Evolutionary conservation across 768 basidiomycete genomes (phyloP).

Genomic region (Harrya chromipes): DNA sequence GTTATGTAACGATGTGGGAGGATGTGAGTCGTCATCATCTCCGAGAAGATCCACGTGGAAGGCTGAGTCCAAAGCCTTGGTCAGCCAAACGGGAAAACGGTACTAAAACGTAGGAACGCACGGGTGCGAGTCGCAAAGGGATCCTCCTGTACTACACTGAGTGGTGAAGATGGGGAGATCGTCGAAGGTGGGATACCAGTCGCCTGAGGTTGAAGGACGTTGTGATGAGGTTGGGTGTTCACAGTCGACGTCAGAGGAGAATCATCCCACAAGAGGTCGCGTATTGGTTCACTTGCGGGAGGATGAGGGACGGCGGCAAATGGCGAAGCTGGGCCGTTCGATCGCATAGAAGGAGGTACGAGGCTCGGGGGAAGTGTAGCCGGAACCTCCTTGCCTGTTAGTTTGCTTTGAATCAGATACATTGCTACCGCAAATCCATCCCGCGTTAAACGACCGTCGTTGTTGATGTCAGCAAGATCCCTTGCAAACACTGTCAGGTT

Average conservation of each 20-base stretch:
- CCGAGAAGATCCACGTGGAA: slow-evolving; percentile 58
- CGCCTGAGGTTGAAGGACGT: slow-evolving; percentile 34
- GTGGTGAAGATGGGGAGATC: slow-evolving; percentile 28
- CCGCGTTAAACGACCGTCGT: slow-evolving; percentile 79
- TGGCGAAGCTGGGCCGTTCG: slow-evolving; percentile 30
- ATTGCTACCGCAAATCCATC: slow-evolving; percentile 96
- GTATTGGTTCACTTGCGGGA: slow-evolving; percentile 38
- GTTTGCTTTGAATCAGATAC: slow-evolving; percentile 85
- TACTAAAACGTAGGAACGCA: slow-evolving; percentile 7
- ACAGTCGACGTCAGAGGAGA: slow-evolving; percentile 41
- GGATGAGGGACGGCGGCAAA: slow-evolving; percentile 38
- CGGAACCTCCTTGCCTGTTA: slow-evolving; percentile 78
- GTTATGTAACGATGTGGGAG: slow-evolving; percentile 59
- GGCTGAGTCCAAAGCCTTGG: slow-evolving; percentile 9
- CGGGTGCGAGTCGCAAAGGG: slow-evolving; percentile 43
- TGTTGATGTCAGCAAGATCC: slow-evolving; percentile 91
- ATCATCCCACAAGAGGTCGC: slow-evolving; percentile 55
- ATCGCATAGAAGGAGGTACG: slow-evolving; percentile 79
- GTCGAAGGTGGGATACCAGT: slow-evolving; percentile 32
- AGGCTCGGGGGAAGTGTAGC: slow-evolving; percentile 65
- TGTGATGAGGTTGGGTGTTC: slow-evolving; percentile 32
- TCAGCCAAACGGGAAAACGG: slow-evolving; percentile 4
- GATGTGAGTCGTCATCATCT: slow-evolving; percentile 56
- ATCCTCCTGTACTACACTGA: slow-evolving; percentile 34
- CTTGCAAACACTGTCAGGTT: slow-evolving; percentile 37